These are phyloP conservation scores for Syzygium aqueum DNA, from an alignment of 345 rosid species.

Conservation along the genomic window DNA sequence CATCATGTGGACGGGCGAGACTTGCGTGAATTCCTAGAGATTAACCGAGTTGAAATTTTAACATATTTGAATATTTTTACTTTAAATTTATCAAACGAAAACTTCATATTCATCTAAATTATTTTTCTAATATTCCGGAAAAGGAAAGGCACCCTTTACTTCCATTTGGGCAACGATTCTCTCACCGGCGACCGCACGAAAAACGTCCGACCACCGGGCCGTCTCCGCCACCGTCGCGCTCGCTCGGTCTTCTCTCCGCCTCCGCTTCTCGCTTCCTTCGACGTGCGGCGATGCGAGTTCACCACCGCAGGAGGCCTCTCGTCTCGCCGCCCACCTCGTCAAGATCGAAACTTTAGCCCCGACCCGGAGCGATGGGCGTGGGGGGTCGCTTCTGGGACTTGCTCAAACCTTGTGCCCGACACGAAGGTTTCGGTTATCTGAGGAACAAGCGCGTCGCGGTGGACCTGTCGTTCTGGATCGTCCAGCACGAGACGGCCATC, in stretches of 20 bases:
- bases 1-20: neutral
- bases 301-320: neutral
- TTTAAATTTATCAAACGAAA: neutral
- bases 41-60: neutral
- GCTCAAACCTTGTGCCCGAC: constrained; percentile 50
- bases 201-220: neutral
- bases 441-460: constrained; percentile 72
- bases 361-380: constrained; percentile 44
- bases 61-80: neutral
- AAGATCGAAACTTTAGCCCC: neutral
- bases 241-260: neutral
- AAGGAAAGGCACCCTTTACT: neutral
- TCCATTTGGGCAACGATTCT: neutral
- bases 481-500: constrained; percentile 79
- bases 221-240: neutral
- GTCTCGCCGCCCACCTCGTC: neutral
- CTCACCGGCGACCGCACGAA: neutral
- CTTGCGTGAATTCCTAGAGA: neutral
- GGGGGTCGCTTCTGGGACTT: constrained; percentile 93
- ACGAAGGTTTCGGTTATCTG: constrained; percentile 54
- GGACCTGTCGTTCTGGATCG: constrained; percentile 83
- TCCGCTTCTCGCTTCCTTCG: neutral
- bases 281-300: neutral
- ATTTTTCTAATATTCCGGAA: neutral
- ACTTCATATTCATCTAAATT: neutral